These are phyloP conservation scores for Penicillium longicatenatum DNA, from an alignment of 495 filamentous ascomycete species.

Conservation along the genomic window DNA sequence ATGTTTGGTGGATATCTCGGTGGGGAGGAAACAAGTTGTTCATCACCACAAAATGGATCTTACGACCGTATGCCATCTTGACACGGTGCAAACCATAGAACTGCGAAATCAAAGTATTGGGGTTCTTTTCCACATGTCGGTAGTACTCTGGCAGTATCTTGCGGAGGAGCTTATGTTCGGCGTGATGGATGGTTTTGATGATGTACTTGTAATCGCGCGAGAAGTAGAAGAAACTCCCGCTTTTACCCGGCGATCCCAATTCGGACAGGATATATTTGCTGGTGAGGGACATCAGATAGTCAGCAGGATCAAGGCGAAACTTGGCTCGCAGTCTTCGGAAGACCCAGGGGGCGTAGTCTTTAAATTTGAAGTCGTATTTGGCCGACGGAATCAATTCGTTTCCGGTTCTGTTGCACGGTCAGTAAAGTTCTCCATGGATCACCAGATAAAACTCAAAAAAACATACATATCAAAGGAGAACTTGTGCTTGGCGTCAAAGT, in stretches of 20 bases:
- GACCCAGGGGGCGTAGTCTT: conserved; percentile 99
- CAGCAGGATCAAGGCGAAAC: conserved; percentile 91
- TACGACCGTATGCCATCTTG: conserved; percentile 96
- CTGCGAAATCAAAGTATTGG: conserved; percentile 94
- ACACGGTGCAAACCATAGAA: conserved; percentile 98
- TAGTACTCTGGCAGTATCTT: conserved; percentile 94
- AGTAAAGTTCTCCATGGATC: conserved; percentile 20
- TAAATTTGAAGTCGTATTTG: conserved; percentile 99
- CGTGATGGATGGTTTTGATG: conserved; percentile 99
- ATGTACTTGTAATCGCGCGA: conserved; percentile 99
- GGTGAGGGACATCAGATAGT: conserved; percentile 97
- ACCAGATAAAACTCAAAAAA: not conserved
- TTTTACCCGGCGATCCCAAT: conserved; percentile 95
- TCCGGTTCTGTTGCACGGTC: conserved; percentile 63
- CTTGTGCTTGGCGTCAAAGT: conserved; percentile 92
- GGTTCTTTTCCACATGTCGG: conserved; percentile 87
- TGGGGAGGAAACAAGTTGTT: conserved; percentile 99
- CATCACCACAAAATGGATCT: conserved; percentile 99
- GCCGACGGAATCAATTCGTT: conserved; percentile 97
- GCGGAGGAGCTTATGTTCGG: conserved; percentile 91
- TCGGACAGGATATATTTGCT: conserved; percentile 99
- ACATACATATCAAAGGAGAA: conserved; percentile 98
- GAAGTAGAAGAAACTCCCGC: conserved; percentile 99
- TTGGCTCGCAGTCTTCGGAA: conserved; percentile 89
- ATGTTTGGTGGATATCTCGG: conserved; percentile 95